A percentile compares a stretch with the other conserved stretches of the same genome.
Conservation (phyloP, 345 rosid genomes). For the Microcos paniculata region DNA sequence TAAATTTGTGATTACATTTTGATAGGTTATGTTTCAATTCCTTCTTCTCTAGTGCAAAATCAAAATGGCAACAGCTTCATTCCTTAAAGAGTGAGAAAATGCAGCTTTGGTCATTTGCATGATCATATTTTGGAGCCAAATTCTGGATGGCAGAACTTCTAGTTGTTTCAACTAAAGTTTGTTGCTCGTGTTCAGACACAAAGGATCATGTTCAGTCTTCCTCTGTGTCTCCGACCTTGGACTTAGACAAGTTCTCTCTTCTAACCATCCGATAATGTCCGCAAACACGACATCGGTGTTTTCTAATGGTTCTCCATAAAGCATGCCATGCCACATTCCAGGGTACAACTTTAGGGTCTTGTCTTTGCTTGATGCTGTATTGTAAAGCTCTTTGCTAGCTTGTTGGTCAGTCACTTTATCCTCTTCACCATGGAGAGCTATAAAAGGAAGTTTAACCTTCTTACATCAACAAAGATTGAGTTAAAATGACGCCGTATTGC, state of each 20-base stretch:
- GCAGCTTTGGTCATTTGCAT: too few relatives aligned
- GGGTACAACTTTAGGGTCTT: conserved; percentile 71
- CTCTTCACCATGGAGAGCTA: conserved; percentile 73
- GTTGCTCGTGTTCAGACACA: background rate
- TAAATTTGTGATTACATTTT: background rate
- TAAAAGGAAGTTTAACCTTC: conserved; percentile 66
- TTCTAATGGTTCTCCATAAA: conserved; percentile 60
- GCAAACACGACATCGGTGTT: conserved; percentile 54
- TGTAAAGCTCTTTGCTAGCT: conserved; percentile 47
- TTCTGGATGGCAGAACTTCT: background rate
- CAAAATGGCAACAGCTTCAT: too few relatives aligned
- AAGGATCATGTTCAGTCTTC: conserved; percentile 20
- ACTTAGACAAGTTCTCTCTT: conserved; percentile 25
- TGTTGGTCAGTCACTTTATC: conserved; percentile 69
- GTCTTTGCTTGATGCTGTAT: conserved; percentile 61
- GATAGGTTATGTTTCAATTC: background rate
- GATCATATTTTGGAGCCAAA: background rate
- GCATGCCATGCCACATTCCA: conserved; percentile 89
- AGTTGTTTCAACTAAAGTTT: background rate
- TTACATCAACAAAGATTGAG: background rate
- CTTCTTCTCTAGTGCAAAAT: background rate
- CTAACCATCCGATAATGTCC: conserved; percentile 67
- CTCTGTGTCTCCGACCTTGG: conserved; percentile 26
- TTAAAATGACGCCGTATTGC: too few relatives aligned
- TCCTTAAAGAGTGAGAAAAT: too few relatives aligned